A percentile compares a stretch with the other conserved stretches of the same genome.
phyloP scores from a whole-genome alignment of 257 asterid species.

The Schizonepeta tenuifolia region DNA sequence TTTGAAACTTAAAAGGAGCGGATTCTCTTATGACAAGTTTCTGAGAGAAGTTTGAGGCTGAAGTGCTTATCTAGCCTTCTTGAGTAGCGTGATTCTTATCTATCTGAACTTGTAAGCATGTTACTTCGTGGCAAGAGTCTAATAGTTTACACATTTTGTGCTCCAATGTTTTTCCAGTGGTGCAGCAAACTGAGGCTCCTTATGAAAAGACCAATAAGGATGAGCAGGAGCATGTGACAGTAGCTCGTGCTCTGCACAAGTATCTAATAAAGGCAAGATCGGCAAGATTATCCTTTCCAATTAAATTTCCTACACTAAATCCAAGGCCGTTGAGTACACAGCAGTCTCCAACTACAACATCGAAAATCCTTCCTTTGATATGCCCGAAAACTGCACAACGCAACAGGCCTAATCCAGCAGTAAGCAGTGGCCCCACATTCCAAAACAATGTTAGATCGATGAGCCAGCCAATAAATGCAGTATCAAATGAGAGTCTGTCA shows the following conservation, averaged over 20 bases:
- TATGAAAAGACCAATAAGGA: conserved; percentile 63
- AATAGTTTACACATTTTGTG: conserved; percentile 19
- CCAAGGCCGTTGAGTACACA: conserved; percentile 59
- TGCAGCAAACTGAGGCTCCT: conserved; percentile 71
- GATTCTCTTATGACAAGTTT: background rate
- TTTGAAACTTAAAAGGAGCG: background rate
- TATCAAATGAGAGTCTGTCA: conserved; percentile 44
- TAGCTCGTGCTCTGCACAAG: conserved; percentile 88
- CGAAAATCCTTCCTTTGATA: conserved; percentile 94
- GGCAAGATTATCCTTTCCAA: conserved; percentile 71
- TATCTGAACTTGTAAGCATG: conserved; percentile 16
- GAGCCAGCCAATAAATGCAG: conserved; percentile 44
- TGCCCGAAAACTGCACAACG: conserved; percentile 67
- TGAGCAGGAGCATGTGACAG: conserved; percentile 93
- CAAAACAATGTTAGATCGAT: conserved; percentile 43
- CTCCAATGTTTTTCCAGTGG: conserved; percentile 54
- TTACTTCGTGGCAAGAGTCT: conserved; percentile 7
- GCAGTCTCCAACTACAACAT: conserved; percentile 67
- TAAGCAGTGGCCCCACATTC: conserved; percentile 43
- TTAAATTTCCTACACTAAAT: conserved; percentile 66
- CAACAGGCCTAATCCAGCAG: conserved; percentile 49
- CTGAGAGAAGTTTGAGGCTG: background rate
- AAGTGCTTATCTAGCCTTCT: conserved; percentile 4
- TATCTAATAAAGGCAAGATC: conserved; percentile 66
- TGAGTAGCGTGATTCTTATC: conserved; percentile 13